Percentiles rank a stretch among this genome's conserved stretches.
phyloP scores from a whole-genome alignment of 345 rosid species.

The Eucalyptus dawsonii region DNA sequence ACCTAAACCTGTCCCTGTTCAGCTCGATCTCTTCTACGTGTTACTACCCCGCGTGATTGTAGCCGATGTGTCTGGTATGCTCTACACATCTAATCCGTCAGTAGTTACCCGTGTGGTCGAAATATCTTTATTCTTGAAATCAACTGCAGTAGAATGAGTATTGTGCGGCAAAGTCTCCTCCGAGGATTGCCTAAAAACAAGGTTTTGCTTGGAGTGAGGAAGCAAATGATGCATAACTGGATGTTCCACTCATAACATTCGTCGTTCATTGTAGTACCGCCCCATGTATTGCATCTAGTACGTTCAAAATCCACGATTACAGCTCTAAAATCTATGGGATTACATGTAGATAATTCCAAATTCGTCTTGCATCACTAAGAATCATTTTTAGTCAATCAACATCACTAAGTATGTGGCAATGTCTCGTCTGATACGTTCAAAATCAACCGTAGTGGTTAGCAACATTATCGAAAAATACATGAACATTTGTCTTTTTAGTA shows the following conservation, averaged over 20 bases:
- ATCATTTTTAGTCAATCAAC: neutral
- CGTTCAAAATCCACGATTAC: neutral
- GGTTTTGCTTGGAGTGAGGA: neutral
- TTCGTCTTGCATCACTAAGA: neutral
- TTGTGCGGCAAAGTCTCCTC: neutral
- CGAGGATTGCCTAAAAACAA: neutral
- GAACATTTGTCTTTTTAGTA: neutral
- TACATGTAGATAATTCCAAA: neutral
- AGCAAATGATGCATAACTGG: neutral
- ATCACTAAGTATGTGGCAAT: neutral
- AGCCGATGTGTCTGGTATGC: neutral
- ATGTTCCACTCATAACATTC: neutral
- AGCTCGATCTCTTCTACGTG: neutral
- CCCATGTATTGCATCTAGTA: neutral
- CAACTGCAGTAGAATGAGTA: neutral
- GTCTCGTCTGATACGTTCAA: neutral
- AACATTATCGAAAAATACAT: neutral
- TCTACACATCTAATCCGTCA: neutral
- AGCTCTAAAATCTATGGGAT: neutral
- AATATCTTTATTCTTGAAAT: neutral
- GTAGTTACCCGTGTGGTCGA: neutral
- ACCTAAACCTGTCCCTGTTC: neutral
- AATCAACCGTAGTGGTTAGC: neutral
- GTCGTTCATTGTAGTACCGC: neutral
- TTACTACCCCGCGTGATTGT: neutral